phyloP scores from a whole-genome alignment of 257 asterid species.

The Datura wrightii region DNA sequence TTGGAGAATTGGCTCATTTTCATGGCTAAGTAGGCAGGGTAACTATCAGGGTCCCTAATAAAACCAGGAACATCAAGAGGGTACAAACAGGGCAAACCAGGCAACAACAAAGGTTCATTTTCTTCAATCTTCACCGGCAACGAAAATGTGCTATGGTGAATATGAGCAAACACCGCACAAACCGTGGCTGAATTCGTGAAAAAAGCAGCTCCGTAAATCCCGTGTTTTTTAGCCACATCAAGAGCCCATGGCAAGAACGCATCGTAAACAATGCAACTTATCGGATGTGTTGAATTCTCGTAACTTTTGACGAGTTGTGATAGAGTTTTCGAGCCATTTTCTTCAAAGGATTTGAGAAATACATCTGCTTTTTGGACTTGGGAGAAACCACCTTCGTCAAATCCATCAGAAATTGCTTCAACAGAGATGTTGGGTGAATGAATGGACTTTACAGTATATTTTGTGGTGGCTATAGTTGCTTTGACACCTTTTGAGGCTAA shows the following conservation, averaged over 20 bases:
- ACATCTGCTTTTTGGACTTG: constrained; percentile 37
- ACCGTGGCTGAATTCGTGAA: constrained; percentile 41
- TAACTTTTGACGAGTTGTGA: constrained; percentile 45
- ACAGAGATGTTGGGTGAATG: constrained; percentile 44
- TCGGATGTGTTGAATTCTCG: constrained; percentile 38
- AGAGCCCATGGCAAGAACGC: constrained; percentile 56
- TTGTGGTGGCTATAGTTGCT: constrained; percentile 69
- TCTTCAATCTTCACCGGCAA: constrained; percentile 41
- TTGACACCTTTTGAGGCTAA: constrained; percentile 63
- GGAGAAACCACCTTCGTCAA: constrained; percentile 48
- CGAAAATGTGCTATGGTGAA: constrained; percentile 9
- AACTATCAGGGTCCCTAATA: constrained; percentile 56
- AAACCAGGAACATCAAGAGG: constrained; percentile 60
- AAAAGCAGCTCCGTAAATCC: constrained; percentile 2
- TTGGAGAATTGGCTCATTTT: constrained; percentile 21
- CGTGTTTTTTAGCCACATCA: constrained; percentile 1
- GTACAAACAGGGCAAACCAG: constrained; percentile 63
- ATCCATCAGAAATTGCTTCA: constrained; percentile 67
- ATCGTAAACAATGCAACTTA: constrained; percentile 63
- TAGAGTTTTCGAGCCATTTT: constrained; percentile 57
- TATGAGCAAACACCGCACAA: constrained; percentile 54
- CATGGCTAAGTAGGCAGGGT: constrained; percentile 31
- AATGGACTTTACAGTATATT: constrained; percentile 53
- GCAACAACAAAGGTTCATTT: constrained; percentile 48
- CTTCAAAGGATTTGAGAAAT: constrained; percentile 48